Evolutionary conservation across 177 flowering plant species (phyloP).

Genomic region (Vitis hybrid): DNA sequence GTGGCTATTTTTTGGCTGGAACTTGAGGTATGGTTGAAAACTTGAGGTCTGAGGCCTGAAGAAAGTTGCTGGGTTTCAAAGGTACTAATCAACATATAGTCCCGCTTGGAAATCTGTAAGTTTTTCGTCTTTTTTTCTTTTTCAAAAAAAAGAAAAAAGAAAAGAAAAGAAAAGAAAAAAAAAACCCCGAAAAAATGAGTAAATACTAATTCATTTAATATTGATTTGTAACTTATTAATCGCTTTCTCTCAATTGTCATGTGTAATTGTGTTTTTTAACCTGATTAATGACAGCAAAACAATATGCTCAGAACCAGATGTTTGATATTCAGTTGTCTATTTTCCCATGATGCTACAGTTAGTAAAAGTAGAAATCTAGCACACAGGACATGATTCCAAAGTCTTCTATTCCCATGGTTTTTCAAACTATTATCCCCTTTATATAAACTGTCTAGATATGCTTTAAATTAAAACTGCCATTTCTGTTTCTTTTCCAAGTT

Average conservation of each 20-base stretch:
- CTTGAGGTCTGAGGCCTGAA: neutral
- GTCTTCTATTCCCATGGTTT: too few species aligned
- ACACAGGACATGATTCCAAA: too few species aligned
- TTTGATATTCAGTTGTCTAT: neutral
- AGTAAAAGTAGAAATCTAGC: too few species aligned
- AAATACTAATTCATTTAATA: conserved; percentile 6
- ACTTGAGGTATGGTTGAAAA: neutral
- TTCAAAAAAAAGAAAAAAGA: neutral
- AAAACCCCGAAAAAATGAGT: neutral
- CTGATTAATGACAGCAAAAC: neutral
- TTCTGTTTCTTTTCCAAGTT: too few species aligned
- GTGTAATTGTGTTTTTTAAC: neutral
- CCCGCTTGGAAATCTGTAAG: neutral
- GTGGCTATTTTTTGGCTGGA: neutral
- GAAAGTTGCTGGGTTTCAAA: conserved; percentile 6
- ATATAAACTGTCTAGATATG: too few species aligned
- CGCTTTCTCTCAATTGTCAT: neutral
- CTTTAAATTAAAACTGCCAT: too few species aligned
- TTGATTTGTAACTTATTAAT: conserved; percentile 2
- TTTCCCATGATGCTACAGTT: neutral
- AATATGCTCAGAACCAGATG: neutral
- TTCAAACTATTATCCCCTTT: too few species aligned
- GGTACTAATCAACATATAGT: conserved; percentile 8
- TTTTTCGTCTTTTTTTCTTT: neutral
- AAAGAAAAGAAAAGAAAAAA: neutral